phyloP scores from a whole-genome alignment of 23 red algal genomes.

The Gracilariopsis chorda region DNA sequence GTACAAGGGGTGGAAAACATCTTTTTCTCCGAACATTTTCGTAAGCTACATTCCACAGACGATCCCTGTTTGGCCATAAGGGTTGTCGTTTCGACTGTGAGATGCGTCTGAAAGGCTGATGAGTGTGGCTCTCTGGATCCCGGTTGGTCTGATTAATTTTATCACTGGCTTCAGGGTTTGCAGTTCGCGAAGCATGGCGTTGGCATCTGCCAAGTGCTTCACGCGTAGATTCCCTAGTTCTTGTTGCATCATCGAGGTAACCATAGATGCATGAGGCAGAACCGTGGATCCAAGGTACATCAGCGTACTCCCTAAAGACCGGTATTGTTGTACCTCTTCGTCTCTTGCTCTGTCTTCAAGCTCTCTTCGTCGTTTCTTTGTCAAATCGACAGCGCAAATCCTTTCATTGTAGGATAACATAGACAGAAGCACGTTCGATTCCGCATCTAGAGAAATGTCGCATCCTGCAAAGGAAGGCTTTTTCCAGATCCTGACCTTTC shows the following conservation, averaged over 20 bases:
- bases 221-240: neutral
- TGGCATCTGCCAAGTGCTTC: slow-evolving; percentile 10
- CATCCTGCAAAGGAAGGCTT: neutral
- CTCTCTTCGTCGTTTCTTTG: neutral
- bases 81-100: neutral
- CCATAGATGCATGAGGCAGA: neutral
- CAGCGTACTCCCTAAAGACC: neutral
- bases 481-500: neutral
- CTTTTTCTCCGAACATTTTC: neutral
- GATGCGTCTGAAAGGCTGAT: slow-evolving; percentile 20
- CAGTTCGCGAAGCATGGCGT: neutral
- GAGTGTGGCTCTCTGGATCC: neutral
- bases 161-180: neutral
- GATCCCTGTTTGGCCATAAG: neutral
- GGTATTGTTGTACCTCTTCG: neutral
- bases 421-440: neutral
- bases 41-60: neutral
- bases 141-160: neutral
- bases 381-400: neutral
- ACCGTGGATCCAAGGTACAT: slow-evolving; percentile 25
- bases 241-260: slow-evolving; percentile 15
- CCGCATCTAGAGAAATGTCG: neutral
- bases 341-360: neutral
- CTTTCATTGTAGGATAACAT: neutral
- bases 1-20: neutral